phyloP scores from a whole-genome alignment of 495 filamentous ascomycete genomes.

The Ramalina intermedia region DNA sequence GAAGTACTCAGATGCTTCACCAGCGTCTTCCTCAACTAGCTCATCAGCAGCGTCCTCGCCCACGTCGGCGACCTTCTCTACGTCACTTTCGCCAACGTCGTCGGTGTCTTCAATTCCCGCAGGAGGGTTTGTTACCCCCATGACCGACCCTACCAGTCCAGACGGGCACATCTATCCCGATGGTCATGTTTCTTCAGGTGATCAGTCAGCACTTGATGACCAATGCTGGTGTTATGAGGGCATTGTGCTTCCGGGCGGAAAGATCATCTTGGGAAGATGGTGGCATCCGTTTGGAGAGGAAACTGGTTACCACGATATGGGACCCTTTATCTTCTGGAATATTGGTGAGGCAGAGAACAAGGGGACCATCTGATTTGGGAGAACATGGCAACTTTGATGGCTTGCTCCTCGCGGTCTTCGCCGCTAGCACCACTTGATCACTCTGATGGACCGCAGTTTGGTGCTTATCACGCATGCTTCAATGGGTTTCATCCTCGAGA shows the following conservation, averaged over 20 bases:
- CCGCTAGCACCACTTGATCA: too few relatives aligned
- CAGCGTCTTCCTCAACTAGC: background rate
- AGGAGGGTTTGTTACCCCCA: too few relatives aligned
- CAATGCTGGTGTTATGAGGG: slow-evolving; percentile 31
- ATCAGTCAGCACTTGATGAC: slow-evolving; percentile 4
- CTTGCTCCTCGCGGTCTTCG: too few relatives aligned
- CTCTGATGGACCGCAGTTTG: too few relatives aligned
- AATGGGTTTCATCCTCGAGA: too few relatives aligned
- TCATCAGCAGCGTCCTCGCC: background rate
- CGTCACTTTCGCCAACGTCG: background rate
- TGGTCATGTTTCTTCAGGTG: background rate
- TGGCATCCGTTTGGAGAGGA: slow-evolving; percentile 18
- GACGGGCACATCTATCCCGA: too few relatives aligned
- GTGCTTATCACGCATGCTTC: too few relatives aligned
- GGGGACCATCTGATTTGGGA: too few relatives aligned
- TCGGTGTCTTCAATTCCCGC: background rate
- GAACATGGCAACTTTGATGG: too few relatives aligned
- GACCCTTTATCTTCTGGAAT: slow-evolving; percentile 44
- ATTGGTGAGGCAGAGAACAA: slow-evolving; percentile 13
- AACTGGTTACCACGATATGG: slow-evolving; percentile 16
- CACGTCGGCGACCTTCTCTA: background rate
- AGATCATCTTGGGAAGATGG: slow-evolving; percentile 32
- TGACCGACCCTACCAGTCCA: too few relatives aligned
- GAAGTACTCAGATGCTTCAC: slow-evolving; percentile 12
- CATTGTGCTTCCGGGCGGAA: slow-evolving; percentile 33